phyloP scores from a whole-genome alignment of 2,329 filamentous ascomycete genomes.

The Xylaria sp. region DNA sequence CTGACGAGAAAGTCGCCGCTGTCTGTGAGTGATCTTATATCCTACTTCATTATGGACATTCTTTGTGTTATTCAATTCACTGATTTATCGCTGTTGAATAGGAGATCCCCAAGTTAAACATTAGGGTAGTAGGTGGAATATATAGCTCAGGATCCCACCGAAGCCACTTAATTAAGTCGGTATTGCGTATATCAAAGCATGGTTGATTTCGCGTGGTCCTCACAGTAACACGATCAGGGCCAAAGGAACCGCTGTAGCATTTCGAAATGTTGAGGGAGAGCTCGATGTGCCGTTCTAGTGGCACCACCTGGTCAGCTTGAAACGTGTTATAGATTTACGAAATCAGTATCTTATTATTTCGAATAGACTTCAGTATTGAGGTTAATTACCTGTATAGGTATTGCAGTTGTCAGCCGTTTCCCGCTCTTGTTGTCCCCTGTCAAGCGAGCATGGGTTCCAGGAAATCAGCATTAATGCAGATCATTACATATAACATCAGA shows the following conservation, averaged over 20 bases:
- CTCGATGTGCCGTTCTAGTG: neutral
- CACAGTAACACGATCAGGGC: neutral
- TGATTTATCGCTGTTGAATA: slow-evolving; percentile 25
- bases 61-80: neutral
- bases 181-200: neutral
- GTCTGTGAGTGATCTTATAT: slow-evolving; percentile 40
- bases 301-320: neutral
- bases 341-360: neutral
- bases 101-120: slow-evolving; percentile 2
- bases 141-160: neutral
- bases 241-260: neutral
- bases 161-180: neutral
- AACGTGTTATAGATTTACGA: neutral
- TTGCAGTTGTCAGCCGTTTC: no score
- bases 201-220: neutral
- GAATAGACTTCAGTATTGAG: neutral
- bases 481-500: slow-evolving; percentile 2
- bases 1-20: slow-evolving; percentile 41
- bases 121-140: neutral
- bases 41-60: neutral
- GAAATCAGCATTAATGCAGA: slow-evolving; percentile 10
- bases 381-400: no score
- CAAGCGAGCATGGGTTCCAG: neutral
- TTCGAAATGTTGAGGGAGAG: neutral
- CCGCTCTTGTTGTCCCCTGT: neutral